phyloP scores from a whole-genome alignment of 805 yeast genomes.

The Lachancea thermotolerans region DNA sequence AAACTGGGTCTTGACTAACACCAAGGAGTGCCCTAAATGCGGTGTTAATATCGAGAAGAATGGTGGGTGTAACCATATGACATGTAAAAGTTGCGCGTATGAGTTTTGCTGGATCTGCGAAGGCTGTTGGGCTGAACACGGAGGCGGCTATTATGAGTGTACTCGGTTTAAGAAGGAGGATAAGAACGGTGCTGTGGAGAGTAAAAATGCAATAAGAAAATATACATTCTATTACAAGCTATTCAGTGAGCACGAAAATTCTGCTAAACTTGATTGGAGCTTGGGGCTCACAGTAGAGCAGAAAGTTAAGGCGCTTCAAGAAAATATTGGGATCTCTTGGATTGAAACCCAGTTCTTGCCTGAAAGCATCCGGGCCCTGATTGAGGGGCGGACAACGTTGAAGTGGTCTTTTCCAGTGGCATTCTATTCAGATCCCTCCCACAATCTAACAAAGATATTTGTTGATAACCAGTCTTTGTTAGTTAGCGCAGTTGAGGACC shows the following conservation, averaged over 20 bases:
- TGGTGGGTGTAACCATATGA: constrained; percentile 98
- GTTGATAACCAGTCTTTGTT: constrained; percentile 65
- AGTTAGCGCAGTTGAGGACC: constrained; percentile 59
- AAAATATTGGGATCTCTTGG: constrained; percentile 64
- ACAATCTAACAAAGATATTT: constrained; percentile 52
- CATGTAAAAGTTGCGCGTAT: constrained; percentile 65
- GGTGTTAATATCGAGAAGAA: constrained; percentile 74
- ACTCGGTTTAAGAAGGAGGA: constrained; percentile 46
- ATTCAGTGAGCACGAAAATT: constrained; percentile 67
- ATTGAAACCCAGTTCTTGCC: constrained; percentile 79
- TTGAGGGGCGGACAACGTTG: constrained; percentile 64
- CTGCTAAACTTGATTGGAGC: constrained; percentile 63
- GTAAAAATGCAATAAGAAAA: constrained; percentile 31
- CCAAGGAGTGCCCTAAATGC: constrained; percentile 85
- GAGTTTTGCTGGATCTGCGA: constrained; percentile 95
- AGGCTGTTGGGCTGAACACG: constrained; percentile 69
- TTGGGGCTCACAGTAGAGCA: constrained; percentile 57
- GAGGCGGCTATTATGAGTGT: constrained; percentile 59
- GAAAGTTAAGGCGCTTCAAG: constrained; percentile 60
- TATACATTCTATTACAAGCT: constrained; percentile 43
- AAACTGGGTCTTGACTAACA: constrained; percentile 79
- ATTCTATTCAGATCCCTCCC: constrained; percentile 49
- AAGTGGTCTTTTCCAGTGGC: constrained; percentile 90
- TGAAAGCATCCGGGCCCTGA: constrained; percentile 59
- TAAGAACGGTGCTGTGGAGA: constrained; percentile 25